phyloP scores from a whole-genome alignment of 192 early-diverging fungal genomes.

The Dispira simplex region DNA sequence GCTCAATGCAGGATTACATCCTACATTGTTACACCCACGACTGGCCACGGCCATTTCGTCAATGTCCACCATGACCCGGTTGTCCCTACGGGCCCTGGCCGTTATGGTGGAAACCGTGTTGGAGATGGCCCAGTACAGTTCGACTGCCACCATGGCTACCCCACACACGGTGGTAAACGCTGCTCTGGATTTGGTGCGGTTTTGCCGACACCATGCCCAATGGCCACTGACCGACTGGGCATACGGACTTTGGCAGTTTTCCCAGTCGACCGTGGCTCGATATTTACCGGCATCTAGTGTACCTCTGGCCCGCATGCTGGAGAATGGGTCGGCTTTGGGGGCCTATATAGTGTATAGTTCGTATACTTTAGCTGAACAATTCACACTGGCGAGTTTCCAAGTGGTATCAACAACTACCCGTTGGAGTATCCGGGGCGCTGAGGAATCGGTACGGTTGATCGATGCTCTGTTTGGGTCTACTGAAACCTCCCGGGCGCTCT shows the following conservation, averaged over 20 bases:
- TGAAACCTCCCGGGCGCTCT: conserved; percentile 78
- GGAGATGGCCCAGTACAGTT: conserved; percentile 42
- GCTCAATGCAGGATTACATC: neutral
- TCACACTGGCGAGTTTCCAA: conserved; percentile 63
- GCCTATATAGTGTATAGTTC: conserved; percentile 46
- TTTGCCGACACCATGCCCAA: conserved; percentile 13
- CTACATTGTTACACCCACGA: conserved; percentile 35
- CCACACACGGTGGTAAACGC: conserved; percentile 23
- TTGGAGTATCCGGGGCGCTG: conserved; percentile 49
- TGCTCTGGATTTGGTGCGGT: conserved; percentile 31
- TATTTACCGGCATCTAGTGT: neutral
- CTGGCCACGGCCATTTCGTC: conserved; percentile 41
- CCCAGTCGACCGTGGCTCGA: conserved; percentile 4
- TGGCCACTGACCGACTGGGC: conserved; percentile 18
- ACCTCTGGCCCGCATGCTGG: conserved; percentile 31
- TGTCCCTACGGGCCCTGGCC: conserved; percentile 40
- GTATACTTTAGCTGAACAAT: conserved; percentile 60
- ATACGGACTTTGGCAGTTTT: conserved; percentile 9
- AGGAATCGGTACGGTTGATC: conserved; percentile 78
- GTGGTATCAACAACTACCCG: conserved; percentile 61
- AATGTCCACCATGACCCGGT: conserved; percentile 37
- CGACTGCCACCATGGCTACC: conserved; percentile 35
- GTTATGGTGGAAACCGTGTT: conserved; percentile 42
- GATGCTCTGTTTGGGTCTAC: conserved; percentile 93
- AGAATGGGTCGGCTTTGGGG: conserved; percentile 43